Evolutionary conservation across 345 rosid genomes (phyloP), one percentile per base, ranked within the genome.

Genomic region (Eucalyptus viminalis): DNA sequence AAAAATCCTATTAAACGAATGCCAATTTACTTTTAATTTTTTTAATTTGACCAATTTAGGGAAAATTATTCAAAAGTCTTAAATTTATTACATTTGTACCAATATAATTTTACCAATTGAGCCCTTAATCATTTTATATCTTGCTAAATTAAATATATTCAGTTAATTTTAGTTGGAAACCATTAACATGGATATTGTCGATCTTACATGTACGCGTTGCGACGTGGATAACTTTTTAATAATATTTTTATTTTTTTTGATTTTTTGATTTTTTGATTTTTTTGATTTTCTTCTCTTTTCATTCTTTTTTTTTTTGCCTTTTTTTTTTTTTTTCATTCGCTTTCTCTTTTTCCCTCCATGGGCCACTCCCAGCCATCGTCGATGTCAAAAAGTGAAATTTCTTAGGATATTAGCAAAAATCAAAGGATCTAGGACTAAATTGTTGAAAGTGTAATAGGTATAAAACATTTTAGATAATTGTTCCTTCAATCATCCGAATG

Each of bases 181-280:
- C 1, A 0, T 11, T 72, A 2, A 11, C 14, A 17, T 72, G 4
- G 4, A 72, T 3, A 15, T 4, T 14, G 0, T 8, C 4, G 5
- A 29, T 62, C 34, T 14, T n/a, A n/a, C n/a, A n/a, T n/a, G n/a
- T n/a, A n/a, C n/a, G n/a, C n/a, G n/a, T n/a, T n/a, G n/a, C n/a
- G 2, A 4, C 1, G 4, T 65, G 1, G 3, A 65, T 4, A 65
- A n/a, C n/a, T n/a, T 65, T 65, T 65, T 12, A 60, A 27, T 60
- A 12, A 27, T 60, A 5, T 60, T 12, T 60, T 27, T 6, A 60
- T 1, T 25, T 27, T 0, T 58, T 60, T 58, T 58, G 0, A 53
- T 53, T 17, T 19, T 3, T 53, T 53, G 0, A 3, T 17, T 51
- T 7, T 51, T 51, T 0, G 1, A 5, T 12, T 50, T 49, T 49